Conservation (phyloP, 345 rosid genomes). For the Eucalyptus rudis region DNA sequence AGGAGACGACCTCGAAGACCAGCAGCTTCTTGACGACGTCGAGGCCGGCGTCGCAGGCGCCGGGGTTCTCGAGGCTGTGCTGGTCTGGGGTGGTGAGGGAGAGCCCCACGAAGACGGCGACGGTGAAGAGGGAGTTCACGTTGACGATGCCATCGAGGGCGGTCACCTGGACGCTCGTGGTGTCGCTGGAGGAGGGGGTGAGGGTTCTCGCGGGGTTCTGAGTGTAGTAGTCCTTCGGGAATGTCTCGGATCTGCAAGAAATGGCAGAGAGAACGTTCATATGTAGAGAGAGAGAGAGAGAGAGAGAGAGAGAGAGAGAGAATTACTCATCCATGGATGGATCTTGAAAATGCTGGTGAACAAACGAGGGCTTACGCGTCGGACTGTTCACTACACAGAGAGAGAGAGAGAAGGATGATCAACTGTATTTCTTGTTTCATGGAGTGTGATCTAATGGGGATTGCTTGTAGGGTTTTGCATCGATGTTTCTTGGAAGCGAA, state of each 20-base stretch:
- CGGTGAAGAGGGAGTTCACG: conserved; percentile 92
- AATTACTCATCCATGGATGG: background rate
- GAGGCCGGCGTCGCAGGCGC: conserved; percentile 50
- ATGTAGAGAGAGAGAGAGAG: background rate
- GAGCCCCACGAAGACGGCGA: conserved; percentile 94
- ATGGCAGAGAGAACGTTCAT: background rate
- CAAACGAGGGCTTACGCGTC: background rate
- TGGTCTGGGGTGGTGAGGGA: conserved; percentile 66
- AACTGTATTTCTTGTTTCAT: background rate
- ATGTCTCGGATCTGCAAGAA: conserved; percentile 37
- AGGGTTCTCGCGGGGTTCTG: background rate
- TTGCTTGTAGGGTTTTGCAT: background rate
- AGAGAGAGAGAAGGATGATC: background rate
- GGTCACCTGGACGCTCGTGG: conserved; percentile 88
- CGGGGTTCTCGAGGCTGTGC: conserved; percentile 64
- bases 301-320: background rate
- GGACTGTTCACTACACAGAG: background rate
- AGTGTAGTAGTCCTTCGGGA: conserved; percentile 24
- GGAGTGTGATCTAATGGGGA: background rate
- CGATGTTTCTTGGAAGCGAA: background rate
- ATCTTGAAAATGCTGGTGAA: background rate
- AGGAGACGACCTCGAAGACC: conserved; percentile 86
- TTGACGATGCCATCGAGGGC: conserved; percentile 95
- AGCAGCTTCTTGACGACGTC: conserved; percentile 62
- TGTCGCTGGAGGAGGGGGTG: conserved; percentile 1